Conservation (phyloP, 1,284 basidiomycete species). For the Ceratobasidium sp. region DNA sequence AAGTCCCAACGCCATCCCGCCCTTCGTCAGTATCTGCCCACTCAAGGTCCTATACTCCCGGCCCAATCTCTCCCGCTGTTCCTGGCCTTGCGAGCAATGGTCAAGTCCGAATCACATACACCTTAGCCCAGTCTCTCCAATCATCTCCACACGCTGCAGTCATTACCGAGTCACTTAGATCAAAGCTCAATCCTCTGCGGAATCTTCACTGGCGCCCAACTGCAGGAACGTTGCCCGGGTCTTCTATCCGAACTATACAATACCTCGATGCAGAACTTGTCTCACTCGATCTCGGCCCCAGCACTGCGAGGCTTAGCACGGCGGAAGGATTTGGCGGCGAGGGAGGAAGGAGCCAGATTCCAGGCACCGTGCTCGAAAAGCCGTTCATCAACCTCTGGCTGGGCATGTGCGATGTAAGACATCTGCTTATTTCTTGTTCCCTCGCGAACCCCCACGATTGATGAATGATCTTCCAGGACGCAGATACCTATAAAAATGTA, state of each 20-base stretch:
- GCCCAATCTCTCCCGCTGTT: constrained; percentile 11
- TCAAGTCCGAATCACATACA: constrained; percentile 26
- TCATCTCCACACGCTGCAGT: constrained; percentile 30
- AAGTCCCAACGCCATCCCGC: constrained; percentile 2
- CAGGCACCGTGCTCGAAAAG: constrained; percentile 80
- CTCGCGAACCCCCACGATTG: no score
- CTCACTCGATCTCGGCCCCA: constrained; percentile 59
- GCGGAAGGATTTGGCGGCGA: constrained; percentile 12
- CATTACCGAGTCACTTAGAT: constrained; percentile 18
- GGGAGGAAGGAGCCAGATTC: constrained; percentile 73
- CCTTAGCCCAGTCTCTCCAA: constrained; percentile 28
- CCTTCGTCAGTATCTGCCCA: neutral
- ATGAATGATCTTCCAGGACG: constrained; percentile 64
- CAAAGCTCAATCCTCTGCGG: constrained; percentile 63
- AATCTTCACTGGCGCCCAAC: constrained; percentile 89
- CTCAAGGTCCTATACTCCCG: constrained; percentile 21
- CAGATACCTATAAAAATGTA: constrained; percentile 79
- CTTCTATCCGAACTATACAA: constrained; percentile 83
- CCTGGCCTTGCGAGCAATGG: constrained; percentile 12
- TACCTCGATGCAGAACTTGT: constrained; percentile 80
- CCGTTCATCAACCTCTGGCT: constrained; percentile 87
- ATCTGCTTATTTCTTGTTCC: constrained; percentile 6
- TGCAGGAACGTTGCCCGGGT: constrained; percentile 54
- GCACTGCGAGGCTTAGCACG: constrained; percentile 18
- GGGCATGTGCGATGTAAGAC: constrained; percentile 83